Percentiles rank a stretch among this genome's conserved stretches.
These are phyloP conservation scores for Santalum album DNA, from an alignment of 164 flowering plant species.

Conservation along the genomic window DNA sequence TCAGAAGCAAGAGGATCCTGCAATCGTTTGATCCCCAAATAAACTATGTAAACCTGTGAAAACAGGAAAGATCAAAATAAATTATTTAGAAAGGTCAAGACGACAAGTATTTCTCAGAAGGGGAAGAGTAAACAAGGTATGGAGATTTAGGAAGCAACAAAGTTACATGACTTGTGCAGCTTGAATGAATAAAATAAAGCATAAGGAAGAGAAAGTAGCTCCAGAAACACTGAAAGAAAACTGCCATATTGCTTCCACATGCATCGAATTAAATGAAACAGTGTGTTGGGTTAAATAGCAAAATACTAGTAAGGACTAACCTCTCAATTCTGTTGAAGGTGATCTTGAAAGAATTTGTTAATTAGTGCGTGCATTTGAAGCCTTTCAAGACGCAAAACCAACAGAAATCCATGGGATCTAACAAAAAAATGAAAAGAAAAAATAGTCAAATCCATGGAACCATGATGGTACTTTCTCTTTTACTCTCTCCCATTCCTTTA, in stretches of 20 bases:
- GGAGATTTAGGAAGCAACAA: neutral
- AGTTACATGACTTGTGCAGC: neutral
- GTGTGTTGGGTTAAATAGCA: neutral
- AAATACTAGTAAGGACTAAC: no score
- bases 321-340: no score
- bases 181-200: neutral
- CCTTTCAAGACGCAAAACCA: constrained; percentile 26
- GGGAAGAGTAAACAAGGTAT: neutral
- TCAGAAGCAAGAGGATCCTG: neutral
- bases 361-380: constrained; percentile 23
- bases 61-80: no score
- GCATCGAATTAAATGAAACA: neutral
- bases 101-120: no score
- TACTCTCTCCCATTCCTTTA: constrained; percentile 7
- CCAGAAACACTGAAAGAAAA: neutral
- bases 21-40: neutral
- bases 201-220: neutral
- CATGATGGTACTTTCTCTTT: constrained; percentile 25
- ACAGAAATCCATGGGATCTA: no score
- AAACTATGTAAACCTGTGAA: neutral
- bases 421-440: no score
- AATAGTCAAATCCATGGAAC: constrained; percentile 10
- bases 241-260: neutral
- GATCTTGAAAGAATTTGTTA: no score
- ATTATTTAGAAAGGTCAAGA: no score